Percentiles rank a stretch among this genome's conserved stretches.
Evolutionary conservation across 208 protist species (phyloP).

Genomic region (Polymyxa betae): DNA sequence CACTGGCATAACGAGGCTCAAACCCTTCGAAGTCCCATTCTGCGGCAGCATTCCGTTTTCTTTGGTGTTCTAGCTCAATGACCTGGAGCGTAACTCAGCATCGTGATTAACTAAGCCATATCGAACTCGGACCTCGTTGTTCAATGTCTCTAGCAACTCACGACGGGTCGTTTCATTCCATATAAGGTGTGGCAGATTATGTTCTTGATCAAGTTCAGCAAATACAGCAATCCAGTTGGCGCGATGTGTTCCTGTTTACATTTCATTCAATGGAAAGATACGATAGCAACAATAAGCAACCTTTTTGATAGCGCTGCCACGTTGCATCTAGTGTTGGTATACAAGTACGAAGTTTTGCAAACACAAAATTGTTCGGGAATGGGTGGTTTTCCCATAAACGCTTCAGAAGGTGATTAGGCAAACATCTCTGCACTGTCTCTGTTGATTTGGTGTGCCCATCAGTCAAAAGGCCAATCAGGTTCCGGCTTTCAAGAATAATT

Average conservation of each 20-base stretch:
- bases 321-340: not conserved
- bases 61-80: slow-evolving; percentile 42
- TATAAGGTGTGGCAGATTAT: slow-evolving; percentile 41
- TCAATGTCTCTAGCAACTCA: slow-evolving; percentile 20
- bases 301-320: slow-evolving; percentile 33
- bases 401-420: slow-evolving; percentile 49
- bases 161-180: slow-evolving; percentile 45
- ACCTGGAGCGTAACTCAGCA: no score
- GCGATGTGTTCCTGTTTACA: not conserved
- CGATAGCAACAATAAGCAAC: not conserved
- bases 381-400: slow-evolving; percentile 45
- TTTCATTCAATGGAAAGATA: not conserved
- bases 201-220: slow-evolving; percentile 39
- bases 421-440: slow-evolving; percentile 17
- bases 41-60: slow-evolving; percentile 18
- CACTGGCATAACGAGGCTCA: slow-evolving; percentile 37
- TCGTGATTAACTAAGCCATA: no score
- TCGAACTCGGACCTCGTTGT: no score
- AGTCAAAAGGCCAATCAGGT: slow-evolving; percentile 9
- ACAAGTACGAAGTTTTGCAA: not conserved
- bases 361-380: not conserved
- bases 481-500: slow-evolving; percentile 42
- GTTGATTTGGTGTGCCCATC: slow-evolving; percentile 28
- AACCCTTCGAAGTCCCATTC: slow-evolving; percentile 53
- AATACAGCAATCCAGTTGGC: slow-evolving; percentile 49